Evolutionary conservation across 495 filamentous ascomycete species (phyloP).

Genomic region (Hypomontagnella monticulosa): DNA sequence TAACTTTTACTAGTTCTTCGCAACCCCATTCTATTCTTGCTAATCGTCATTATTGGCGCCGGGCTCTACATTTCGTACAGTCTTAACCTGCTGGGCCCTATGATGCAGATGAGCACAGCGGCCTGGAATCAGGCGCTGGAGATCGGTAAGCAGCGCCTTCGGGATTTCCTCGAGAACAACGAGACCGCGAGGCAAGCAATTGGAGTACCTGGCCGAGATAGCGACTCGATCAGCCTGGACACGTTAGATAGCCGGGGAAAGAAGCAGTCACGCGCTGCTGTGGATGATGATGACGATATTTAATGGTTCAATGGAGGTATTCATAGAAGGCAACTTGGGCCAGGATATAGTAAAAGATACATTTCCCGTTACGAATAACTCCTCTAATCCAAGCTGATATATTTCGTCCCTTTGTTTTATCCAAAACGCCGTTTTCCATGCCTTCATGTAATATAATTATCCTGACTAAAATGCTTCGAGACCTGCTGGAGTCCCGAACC

Average conservation of each 20-base stretch:
- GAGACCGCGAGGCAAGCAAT: conserved; percentile 84
- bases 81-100: conserved; percentile 94
- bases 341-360: conserved; percentile 44
- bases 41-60: conserved; percentile 77
- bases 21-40: conserved; percentile 91
- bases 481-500: conserved; percentile 70
- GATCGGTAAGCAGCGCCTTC: conserved; percentile 85
- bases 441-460: conserved; percentile 29
- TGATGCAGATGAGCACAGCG: conserved; percentile 91
- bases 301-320: conserved; percentile 36
- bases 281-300: conserved; percentile 62
- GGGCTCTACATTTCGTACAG: conserved; percentile 89
- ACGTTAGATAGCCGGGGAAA: conserved; percentile 69
- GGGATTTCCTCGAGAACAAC: conserved; percentile 84
- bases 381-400: conserved; percentile 25
- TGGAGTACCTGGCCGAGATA: conserved; percentile 67
- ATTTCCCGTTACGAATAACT: conserved; percentile 19
- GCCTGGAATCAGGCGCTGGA: conserved; percentile 86
- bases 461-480: conserved; percentile 65
- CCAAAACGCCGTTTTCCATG: conserved; percentile 36
- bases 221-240: conserved; percentile 64
- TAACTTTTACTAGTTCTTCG: conserved; percentile 75
- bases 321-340: conserved; percentile 31
- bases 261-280: conserved; percentile 53
- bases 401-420: neutral